phyloP scores from a whole-genome alignment of 345 rosid species.

The Mallotus nudiflorus region DNA sequence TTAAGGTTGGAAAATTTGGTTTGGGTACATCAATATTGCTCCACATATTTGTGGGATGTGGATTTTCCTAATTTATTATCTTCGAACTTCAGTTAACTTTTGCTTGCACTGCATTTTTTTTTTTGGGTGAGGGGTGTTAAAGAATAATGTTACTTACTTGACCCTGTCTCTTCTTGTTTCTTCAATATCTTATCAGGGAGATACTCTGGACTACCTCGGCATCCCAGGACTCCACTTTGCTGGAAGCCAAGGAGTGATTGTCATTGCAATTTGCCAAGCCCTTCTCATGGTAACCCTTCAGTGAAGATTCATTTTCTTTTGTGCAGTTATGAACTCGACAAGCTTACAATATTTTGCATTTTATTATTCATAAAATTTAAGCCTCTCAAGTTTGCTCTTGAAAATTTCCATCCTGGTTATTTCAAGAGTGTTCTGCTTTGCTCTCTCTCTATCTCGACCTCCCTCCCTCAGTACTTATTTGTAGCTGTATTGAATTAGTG shows the following conservation, averaged over 20 bases:
- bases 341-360: neutral
- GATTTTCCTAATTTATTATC: neutral
- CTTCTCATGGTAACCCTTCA: conserved; percentile 67
- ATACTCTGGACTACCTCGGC: conserved; percentile 88
- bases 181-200: conserved; percentile 55
- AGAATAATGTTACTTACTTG: neutral
- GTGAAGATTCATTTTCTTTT: neutral
- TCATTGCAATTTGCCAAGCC: conserved; percentile 86
- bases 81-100: neutral
- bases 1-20: conserved; percentile 47
- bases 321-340: too few species aligned
- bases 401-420: too few species aligned
- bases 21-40: neutral
- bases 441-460: too few species aligned
- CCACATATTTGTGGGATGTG: neutral
- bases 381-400: too few species aligned
- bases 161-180: conserved; percentile 1
- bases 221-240: conserved; percentile 92
- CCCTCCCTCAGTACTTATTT: too few species aligned
- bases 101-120: too few species aligned
- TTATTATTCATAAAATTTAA: too few species aligned
- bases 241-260: conserved; percentile 89
- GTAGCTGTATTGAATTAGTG: too few species aligned
- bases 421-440: too few species aligned
- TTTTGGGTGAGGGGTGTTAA: neutral